Evolutionary conservation across 106 monocot genomes (phyloP).

Genomic region (Acanthochlamys bracteata): DNA sequence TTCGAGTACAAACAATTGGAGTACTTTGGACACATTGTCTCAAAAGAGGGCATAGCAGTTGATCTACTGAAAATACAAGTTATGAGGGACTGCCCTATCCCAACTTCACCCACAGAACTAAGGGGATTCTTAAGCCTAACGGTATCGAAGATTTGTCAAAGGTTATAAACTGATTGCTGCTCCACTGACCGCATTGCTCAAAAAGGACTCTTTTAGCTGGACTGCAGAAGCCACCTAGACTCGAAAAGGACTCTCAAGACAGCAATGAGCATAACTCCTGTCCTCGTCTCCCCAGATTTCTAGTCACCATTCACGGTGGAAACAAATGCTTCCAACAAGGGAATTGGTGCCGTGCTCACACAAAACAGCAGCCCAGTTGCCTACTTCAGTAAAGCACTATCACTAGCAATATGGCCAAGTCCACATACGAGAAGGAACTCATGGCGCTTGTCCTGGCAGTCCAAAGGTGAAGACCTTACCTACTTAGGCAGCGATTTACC

Average conservation of each 20-base stretch:
- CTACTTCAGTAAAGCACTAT: background rate
- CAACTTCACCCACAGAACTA: background rate
- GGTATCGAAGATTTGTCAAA: slow-evolving; percentile 2
- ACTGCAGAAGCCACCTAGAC: background rate
- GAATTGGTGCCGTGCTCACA: background rate
- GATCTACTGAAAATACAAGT: background rate
- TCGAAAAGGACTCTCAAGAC: background rate
- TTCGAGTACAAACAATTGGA: background rate
- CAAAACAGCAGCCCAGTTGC: background rate
- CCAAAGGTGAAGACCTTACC: background rate
- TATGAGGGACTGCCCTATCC: background rate
- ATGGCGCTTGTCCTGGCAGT: background rate
- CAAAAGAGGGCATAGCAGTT: background rate
- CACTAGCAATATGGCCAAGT: background rate
- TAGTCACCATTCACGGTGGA: background rate
- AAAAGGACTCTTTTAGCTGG: slow-evolving; percentile 2
- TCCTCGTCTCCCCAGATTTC: background rate
- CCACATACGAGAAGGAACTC: background rate
- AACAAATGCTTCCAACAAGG: background rate
- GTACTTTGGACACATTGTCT: slow-evolving; percentile 3
- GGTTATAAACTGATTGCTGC: background rate
- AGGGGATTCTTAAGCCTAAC: background rate
- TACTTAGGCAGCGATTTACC: background rate
- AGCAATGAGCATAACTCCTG: background rate
- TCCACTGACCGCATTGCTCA: background rate